Base-by-base conservation (phyloP, 306 rosid species). In the Abrus pulchellus region DNA sequence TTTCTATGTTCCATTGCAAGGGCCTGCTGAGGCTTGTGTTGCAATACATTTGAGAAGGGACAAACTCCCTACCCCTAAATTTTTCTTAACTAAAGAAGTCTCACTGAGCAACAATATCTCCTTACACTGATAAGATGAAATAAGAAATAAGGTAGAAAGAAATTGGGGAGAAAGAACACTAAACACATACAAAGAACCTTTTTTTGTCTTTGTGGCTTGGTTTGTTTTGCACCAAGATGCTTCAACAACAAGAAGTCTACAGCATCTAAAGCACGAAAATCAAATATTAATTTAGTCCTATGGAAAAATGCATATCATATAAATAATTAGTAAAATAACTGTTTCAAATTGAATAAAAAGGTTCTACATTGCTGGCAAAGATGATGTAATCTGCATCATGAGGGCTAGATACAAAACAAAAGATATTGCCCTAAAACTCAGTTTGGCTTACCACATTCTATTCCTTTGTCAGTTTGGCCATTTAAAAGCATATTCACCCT, bases 371-470 rank as follows among this genome's bases (percentile, higher is more conserved):
- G 67, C 27, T 10, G 4, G 44, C 27, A 33, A 61, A 44, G 67
- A 32, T 32, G 27, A 12, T 44, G 67, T 61, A 61, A 61, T 61
- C 67, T 61, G 67, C 67, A 32, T 32, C 44, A 43, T 34, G 33
- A 32, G 44, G 67, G 1, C 9, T 61, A 61, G 27, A 33, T 4
- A 61, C 44, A 61, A 61, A 33, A 61, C 20, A 61, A 61, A 61
- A 1, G 3, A 61, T 61, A 33, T 61, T 61, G 44, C 11, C 1
- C 44, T 61, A 61, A 33, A 61, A 32, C 67, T 4, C 13, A 2
- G 5, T 57, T 38, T 8, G 2, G 29, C 38, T 2, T 36, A 57
- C 1, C 67, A 61, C 43, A 33, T 61, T 33, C 44, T 33, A 44
- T 44, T 44, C 48, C 48, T 44, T 44, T 44, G 48, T 4, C 7